These are phyloP conservation scores for Rickenella mellea DNA, from an alignment of 768 basidiomycete species.

Conservation along the genomic window DNA sequence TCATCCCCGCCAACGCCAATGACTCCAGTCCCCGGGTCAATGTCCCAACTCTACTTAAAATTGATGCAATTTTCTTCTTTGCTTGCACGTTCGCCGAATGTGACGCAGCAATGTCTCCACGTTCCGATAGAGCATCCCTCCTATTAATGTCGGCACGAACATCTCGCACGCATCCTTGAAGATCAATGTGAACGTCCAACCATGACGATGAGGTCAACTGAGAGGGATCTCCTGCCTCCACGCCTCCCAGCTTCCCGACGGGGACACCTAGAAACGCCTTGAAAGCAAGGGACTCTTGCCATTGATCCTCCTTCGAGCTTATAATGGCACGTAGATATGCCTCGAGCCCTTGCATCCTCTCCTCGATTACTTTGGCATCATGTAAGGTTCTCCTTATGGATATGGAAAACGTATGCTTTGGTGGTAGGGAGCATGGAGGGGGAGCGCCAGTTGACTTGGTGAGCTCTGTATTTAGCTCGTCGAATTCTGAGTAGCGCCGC, in stretches of 20 bases:
- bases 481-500: constrained; percentile 93
- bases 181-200: constrained; percentile 80
- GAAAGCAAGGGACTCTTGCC: constrained; percentile 74
- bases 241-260: constrained; percentile 40
- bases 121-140: constrained; percentile 74
- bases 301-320: constrained; percentile 68
- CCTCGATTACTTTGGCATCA: constrained; percentile 62
- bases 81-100: constrained; percentile 78
- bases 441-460: constrained; percentile 68
- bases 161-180: constrained; percentile 69
- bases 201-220: constrained; percentile 73
- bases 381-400: constrained; percentile 12
- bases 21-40: constrained; percentile 62
- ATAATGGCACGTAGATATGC: constrained; percentile 80
- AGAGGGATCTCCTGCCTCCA: constrained; percentile 13
- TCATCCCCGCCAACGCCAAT: constrained; percentile 63
- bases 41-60: constrained; percentile 62
- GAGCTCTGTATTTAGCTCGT: constrained; percentile 75
- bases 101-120: constrained; percentile 62
- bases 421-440: constrained; percentile 74
- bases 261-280: constrained; percentile 84
- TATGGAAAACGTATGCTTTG: constrained; percentile 55
- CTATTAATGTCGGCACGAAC: constrained; percentile 82
- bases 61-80: constrained; percentile 73
- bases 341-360: constrained; percentile 72